phyloP scores from a whole-genome alignment of 805 yeast genomes.

The Suhomyces tanzawaensis region DNA sequence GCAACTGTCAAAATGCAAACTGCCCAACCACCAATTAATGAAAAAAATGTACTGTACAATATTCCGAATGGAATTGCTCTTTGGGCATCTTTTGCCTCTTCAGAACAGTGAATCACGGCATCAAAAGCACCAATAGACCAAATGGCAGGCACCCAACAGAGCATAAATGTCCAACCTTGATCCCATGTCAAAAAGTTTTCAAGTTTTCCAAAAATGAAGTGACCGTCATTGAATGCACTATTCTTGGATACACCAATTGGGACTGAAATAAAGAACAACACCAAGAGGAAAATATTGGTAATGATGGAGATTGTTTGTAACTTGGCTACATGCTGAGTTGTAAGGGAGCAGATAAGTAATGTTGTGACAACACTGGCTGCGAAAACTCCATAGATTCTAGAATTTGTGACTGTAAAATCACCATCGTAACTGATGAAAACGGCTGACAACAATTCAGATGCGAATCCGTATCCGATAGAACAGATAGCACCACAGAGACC shows the following conservation, averaged over 20 bases:
- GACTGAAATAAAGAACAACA: slow-evolving; percentile 57
- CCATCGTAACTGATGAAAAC: slow-evolving; percentile 54
- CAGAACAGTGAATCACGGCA: slow-evolving; percentile 69
- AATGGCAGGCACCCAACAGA: slow-evolving; percentile 56
- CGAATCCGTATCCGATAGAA: slow-evolving; percentile 55
- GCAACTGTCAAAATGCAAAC: slow-evolving; percentile 54
- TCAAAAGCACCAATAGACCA: slow-evolving; percentile 79
- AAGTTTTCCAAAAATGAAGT: slow-evolving; percentile 51
- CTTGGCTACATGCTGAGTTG: slow-evolving; percentile 55
- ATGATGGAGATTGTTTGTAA: slow-evolving; percentile 59
- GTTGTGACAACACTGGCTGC: slow-evolving; percentile 55
- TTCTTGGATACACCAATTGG: slow-evolving; percentile 53
- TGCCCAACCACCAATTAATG: slow-evolving; percentile 54
- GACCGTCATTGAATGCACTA: slow-evolving; percentile 34
- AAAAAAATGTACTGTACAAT: neutral
- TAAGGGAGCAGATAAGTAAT: slow-evolving; percentile 51
- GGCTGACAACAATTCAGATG: slow-evolving; percentile 44
- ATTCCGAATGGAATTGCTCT: slow-evolving; percentile 66
- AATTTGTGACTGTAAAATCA: slow-evolving; percentile 50
- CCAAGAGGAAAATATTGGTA: slow-evolving; percentile 50
- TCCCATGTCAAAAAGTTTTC: slow-evolving; percentile 55
- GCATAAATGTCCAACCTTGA: slow-evolving; percentile 56
- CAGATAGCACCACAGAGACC: slow-evolving; percentile 67
- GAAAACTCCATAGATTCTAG: slow-evolving; percentile 60
- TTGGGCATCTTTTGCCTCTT: slow-evolving; percentile 63